Evolutionary conservation across 2,329 filamentous ascomycete species (phyloP), one percentile per base, ranked within the genome.

Genomic region (Leptodontidium sp.): DNA sequence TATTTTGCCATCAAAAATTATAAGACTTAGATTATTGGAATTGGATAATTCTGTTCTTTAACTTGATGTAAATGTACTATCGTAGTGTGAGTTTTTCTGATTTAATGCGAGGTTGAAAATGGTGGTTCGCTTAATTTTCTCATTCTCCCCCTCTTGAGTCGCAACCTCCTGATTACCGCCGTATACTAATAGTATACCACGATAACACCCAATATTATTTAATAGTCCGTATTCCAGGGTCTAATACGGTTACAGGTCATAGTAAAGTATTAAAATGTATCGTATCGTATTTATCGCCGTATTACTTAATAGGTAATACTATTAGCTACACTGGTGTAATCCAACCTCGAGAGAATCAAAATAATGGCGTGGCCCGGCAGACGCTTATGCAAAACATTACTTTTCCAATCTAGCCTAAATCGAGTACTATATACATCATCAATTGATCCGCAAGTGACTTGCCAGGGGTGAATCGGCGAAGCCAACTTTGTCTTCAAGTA

Each of bases 271-370:
- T 49, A 49, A 49, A 49, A 49, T 0, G 45, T 49, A 49, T 49
- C 45, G 45, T 49, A 49, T 49, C 45, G 45, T 49, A 49, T 49
- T 49, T 49, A 49, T 49, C 45, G 45, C 45, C 45, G 45, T 49
- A 49, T 49, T 49, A 49, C 45, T 49, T 49, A 24, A 49, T 49
- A 49, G 17, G 45, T 49, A 49, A 49, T 49, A 49, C 45, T 49
- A 49, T 49, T 49, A 49, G 45, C 45, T 49, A 49, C 8, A 49
- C 45, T 49, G 17, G 45, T n/a, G n/a, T n/a, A n/a, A n/a, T n/a
- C n/a, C n/a, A n/a, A n/a, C n/a, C n/a, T n/a, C n/a, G n/a, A n/a
- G n/a, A n/a, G n/a, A n/a, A n/a, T n/a, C n/a, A n/a, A n/a, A n/a
- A n/a, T n/a, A n/a, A n/a, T n/a, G n/a, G n/a, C n/a, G n/a, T n/a